Conservation (phyloP, 192 early-diverging fungal species). For the Diversispora epigaea region DNA sequence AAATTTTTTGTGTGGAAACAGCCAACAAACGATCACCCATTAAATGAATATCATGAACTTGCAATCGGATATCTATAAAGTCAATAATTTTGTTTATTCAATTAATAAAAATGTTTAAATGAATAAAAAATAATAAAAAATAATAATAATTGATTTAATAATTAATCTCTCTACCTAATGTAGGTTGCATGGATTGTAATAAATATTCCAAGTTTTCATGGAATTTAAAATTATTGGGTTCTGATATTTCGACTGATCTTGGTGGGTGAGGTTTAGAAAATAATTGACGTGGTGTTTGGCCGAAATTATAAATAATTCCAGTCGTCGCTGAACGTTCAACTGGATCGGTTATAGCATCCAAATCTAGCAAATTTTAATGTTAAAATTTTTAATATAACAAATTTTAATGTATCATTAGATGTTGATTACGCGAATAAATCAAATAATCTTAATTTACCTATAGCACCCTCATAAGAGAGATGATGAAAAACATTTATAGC, state of each 20-base stretch:
- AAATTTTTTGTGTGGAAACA: constrained; percentile 43
- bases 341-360: constrained; percentile 85
- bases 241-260: constrained; percentile 42
- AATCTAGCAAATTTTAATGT: constrained; percentile 41
- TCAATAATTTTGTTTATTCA: not conserved
- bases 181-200: constrained; percentile 52
- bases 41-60: constrained; percentile 50
- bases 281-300: constrained; percentile 90
- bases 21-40: constrained; percentile 43
- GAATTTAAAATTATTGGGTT: constrained; percentile 46
- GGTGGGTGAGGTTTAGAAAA: constrained; percentile 83
- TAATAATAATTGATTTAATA: not conserved
- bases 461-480: constrained; percentile 94
- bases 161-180: constrained; percentile 44
- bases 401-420: too few species aligned
- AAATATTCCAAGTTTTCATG: constrained; percentile 51
- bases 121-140: too few species aligned
- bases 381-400: not conserved
- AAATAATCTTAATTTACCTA: constrained; percentile 43
- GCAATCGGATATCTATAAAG: constrained; percentile 49
- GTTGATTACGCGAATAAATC: too few species aligned
- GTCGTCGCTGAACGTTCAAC: constrained; percentile 86
- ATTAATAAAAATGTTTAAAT: not conserved
- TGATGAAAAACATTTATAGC: constrained; percentile 96
- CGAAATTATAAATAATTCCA: constrained; percentile 96